A percentile compares a stretch with the other conserved stretches of the same genome.
Conservation (phyloP, 345 rosid genomes). For the Alliaria petiolata region DNA sequence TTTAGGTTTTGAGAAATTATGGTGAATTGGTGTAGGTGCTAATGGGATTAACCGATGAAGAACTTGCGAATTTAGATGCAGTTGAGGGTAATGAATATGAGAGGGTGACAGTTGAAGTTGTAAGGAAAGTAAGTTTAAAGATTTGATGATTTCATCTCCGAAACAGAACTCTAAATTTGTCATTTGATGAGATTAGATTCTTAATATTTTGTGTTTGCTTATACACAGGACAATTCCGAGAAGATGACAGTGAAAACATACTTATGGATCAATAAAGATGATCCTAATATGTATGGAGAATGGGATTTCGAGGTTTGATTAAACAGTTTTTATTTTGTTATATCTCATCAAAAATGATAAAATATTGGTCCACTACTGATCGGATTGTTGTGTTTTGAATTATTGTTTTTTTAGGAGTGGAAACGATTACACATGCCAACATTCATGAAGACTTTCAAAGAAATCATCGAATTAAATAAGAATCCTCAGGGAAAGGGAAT, state of each 20-base stretch:
- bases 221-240: conserved; percentile 48
- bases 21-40: conserved; percentile 43
- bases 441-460: conserved; percentile 45
- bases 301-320: conserved; percentile 82
- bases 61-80: conserved; percentile 51
- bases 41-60: conserved; percentile 54
- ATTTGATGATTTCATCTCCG: background rate
- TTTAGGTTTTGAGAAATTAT: background rate
- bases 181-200: background rate
- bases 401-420: conserved; percentile 52
- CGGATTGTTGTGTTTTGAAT: background rate
- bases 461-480: conserved; percentile 48
- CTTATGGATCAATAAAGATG: conserved; percentile 54
- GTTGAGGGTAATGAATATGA: conserved; percentile 77
- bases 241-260: conserved; percentile 54
- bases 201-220: background rate
- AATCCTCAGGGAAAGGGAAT: conserved; percentile 56
- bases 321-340: background rate
- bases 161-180: background rate
- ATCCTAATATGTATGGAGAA: conserved; percentile 72
- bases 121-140: conserved; percentile 38
- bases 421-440: conserved; percentile 46
- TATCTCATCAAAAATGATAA: background rate
- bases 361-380: background rate
- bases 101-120: conserved; percentile 50